phyloP scores from a whole-genome alignment of 176 grass and related monocot species.

The Musa itinerans region DNA sequence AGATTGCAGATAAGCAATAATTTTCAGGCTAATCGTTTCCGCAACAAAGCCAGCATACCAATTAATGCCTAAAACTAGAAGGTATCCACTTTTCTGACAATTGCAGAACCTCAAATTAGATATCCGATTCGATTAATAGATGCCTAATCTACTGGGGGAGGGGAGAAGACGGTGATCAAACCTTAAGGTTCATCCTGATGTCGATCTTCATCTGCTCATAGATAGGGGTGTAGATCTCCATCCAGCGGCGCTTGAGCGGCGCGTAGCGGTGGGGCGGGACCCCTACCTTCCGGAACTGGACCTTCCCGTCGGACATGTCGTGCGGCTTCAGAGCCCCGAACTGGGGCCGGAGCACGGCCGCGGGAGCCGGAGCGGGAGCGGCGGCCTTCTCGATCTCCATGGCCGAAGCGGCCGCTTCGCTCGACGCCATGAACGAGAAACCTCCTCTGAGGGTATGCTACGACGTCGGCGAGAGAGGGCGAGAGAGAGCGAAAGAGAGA shows the following conservation, averaged over 20 bases:
- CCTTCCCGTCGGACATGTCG: conserved; percentile 60
- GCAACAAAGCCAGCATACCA: no score
- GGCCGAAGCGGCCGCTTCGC: background rate
- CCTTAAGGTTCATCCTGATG: conserved; percentile 93
- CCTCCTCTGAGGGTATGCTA: background rate
- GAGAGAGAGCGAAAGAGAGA: background rate
- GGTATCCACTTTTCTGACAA: no score
- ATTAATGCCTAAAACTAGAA: no score
- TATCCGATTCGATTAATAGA: no score
- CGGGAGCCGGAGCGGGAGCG: background rate
- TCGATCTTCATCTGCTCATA: conserved; percentile 81
- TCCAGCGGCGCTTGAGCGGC: conserved; percentile 51
- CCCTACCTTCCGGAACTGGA: conserved; percentile 49
- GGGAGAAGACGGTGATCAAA: background rate
- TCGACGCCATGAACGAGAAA: background rate
- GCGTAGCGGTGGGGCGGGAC: conserved; percentile 46
- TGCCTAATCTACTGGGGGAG: no score
- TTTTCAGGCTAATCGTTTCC: no score
- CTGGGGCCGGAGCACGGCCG: conserved; percentile 7
- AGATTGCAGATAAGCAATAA: no score
- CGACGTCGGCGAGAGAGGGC: background rate
- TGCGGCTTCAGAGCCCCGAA: conserved; percentile 57
- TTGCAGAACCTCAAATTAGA: no score
- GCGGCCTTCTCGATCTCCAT: conserved; percentile 7
- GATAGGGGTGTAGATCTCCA: conserved; percentile 64